Evolutionary conservation across 768 basidiomycete species (phyloP).

Genomic region (Lanmaoa rubissima): DNA sequence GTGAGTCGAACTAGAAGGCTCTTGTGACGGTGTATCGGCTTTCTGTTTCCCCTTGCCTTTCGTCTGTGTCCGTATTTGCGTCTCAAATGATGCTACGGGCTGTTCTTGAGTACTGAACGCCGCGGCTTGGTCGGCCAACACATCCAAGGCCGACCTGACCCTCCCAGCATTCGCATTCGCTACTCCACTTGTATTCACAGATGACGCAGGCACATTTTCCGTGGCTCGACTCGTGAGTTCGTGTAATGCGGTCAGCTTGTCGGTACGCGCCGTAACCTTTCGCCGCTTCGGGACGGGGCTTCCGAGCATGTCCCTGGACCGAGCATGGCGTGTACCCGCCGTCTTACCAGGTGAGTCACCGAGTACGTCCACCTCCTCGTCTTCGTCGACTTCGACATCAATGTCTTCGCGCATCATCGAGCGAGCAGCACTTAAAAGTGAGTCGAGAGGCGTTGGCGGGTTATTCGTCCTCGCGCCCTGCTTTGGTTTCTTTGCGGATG

Average conservation of each 20-base stretch:
- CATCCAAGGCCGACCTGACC: conserved; percentile 60
- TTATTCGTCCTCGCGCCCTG: conserved; percentile 21
- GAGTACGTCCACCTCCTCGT: conserved; percentile 26
- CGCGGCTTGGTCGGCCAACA: conserved; percentile 72
- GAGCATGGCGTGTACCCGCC: conserved; percentile 30
- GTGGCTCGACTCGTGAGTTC: conserved; percentile 1
- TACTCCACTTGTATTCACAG: background rate
- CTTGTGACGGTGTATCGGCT: conserved; percentile 1
- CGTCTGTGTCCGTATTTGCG: background rate
- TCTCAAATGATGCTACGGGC: background rate
- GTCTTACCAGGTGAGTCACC: conserved; percentile 20
- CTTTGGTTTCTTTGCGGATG: conserved; percentile 22
- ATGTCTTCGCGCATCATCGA: conserved; percentile 48
- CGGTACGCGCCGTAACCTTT: conserved; percentile 18
- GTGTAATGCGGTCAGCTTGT: conserved; percentile 10
- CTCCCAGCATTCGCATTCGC: conserved; percentile 18
- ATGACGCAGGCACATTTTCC: background rate
- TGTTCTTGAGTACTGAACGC: conserved; percentile 43
- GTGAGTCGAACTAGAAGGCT: background rate
- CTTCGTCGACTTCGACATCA: conserved; percentile 31
- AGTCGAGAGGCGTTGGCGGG: conserved; percentile 52
- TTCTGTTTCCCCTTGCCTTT: conserved; percentile 27
- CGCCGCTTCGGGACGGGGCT: conserved; percentile 43
- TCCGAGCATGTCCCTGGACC: conserved; percentile 22
- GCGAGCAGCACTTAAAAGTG: conserved; percentile 58